Base-by-base conservation (phyloP, 371 early-diverging fungal species). In the Mucor plumbeus region DNA sequence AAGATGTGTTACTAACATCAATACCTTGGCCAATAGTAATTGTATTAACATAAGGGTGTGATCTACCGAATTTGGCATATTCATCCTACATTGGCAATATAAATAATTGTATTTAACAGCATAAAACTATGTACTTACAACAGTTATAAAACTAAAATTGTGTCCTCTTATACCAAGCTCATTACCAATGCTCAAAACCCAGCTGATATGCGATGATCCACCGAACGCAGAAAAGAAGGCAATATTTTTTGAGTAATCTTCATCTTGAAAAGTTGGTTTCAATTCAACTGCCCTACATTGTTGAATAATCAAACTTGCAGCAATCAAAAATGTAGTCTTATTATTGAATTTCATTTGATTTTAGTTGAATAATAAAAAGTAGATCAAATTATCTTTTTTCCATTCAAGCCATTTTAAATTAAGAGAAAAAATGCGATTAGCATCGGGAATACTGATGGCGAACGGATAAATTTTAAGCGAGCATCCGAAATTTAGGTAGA, bases 91-190 rank as follows among this genome's bases (percentile, higher is more conserved):
- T 14, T 15, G 17, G 40, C 40, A 40, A 44, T 4, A 31, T 2
- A 21, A 54, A 33, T 26, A 14, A 13, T 1, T n/a, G 1, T 9
- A 31, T 13, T 26, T 14, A 53, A 53, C 8, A 31, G 26, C 7
- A 34, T 36, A 44, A 47, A 7, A 21, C 10, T 9, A 40, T 10
- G 1, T 44, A 4, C 47, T 50, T 17, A 19, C 17, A 15, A 47
- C 44, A 9, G n/a, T 44, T 14, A 63, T 15, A 35, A 64, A 67
- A 50, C 64, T 36, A 41, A 64, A 31, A 67, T 67, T 13, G 64
- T 35, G 56, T 35, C 63, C 63, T 33, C 63, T 50, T 21, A 26
- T 19, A 40, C 41, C 63, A 10, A 63, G 31, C 21, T 63, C 43
- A 57, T 64, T 57, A 3, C 40, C 36, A 15, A 64, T 57, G 19